phyloP scores from a whole-genome alignment of 23 red algal species.

The Gracilaria gracilis region DNA sequence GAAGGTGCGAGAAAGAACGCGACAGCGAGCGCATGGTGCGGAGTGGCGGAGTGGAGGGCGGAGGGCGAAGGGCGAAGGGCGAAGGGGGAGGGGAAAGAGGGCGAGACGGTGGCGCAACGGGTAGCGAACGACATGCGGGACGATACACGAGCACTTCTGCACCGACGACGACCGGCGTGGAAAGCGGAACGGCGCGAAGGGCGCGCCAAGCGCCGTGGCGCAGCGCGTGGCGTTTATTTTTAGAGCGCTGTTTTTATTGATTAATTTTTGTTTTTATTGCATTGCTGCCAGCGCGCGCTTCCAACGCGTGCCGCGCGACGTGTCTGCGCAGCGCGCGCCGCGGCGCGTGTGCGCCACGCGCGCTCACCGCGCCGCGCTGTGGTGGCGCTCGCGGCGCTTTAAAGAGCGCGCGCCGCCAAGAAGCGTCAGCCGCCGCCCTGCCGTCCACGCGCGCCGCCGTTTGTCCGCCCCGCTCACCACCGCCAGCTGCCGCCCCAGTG shows the following conservation, averaged over 20 bases:
- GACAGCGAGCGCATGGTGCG: constrained; percentile 7
- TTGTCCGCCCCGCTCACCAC: neutral
- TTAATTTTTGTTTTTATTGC: neutral
- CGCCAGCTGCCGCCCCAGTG: too few species aligned
- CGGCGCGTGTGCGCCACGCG: neutral
- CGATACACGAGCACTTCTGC: neutral
- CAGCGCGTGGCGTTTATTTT: neutral
- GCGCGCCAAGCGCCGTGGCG: too few species aligned
- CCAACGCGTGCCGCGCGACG: constrained; percentile 27
- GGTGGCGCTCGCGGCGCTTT: neutral
- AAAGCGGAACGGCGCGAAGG: neutral
- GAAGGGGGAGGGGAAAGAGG: too few species aligned
- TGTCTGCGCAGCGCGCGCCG: neutral
- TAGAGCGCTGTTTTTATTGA: neutral
- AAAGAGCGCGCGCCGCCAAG: neutral
- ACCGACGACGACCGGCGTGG: neutral
- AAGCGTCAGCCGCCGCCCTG: too few species aligned
- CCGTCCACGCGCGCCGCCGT: neutral
- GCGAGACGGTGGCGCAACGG: neutral
- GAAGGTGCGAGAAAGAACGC: constrained; percentile 24
- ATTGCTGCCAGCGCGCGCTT: constrained; percentile 7
- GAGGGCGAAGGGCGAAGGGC: too few species aligned
- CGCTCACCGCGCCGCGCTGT: neutral
- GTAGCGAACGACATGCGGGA: neutral
- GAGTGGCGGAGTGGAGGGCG: neutral